Evolutionary conservation across 352 stramenopile genomes (phyloP), one percentile per base, ranked within the genome.

Genomic region (Halophytophthora batemanensis): DNA sequence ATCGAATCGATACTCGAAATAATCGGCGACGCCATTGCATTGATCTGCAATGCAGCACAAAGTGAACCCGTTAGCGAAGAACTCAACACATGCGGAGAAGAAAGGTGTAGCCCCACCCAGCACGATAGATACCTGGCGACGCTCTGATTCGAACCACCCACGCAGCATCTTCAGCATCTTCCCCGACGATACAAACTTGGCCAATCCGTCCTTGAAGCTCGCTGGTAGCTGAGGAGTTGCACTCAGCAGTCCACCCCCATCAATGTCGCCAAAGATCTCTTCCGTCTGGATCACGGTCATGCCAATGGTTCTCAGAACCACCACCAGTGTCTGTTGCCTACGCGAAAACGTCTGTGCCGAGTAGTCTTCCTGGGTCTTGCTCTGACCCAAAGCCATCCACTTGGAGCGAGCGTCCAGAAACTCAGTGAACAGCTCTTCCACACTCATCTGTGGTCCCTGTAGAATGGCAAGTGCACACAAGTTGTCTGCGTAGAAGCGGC

Each of bases 401-500:
- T 71, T 72, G 8, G 62, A 67, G 22, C 82, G 75, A 48, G 66
- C 68, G 10, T 71, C 40, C 2, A 93, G 48, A 54, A 86, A 88
- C 13, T 58, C 34, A 2, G 60, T 50, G 28, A 88, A 64, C 0
- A 90, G 48, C 36, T 68, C 59, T 1, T 77, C 55, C 7, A 64
- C 50, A 15, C 29, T 53, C 34, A 71, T 59, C 6, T 45, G 47
- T 2, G 59, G 50, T 2, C 71, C 57, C 3, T 59, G 59, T 14
- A 88, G 59, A 37, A 76, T 51, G 1, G 64, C 59, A 34, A 90
- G 46, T 6, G 76, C 64, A 28, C 69, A 75, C 55, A 93, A 50
- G 33, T 83, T 90, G 2, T 83, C 66, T 0, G 74, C 74, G 39
- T 93, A 93, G 38, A 93, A 90, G 7, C 37, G 35, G 3, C 67